phyloP scores from a whole-genome alignment of 352 stramenopile species.

The Pythium periplocum region DNA sequence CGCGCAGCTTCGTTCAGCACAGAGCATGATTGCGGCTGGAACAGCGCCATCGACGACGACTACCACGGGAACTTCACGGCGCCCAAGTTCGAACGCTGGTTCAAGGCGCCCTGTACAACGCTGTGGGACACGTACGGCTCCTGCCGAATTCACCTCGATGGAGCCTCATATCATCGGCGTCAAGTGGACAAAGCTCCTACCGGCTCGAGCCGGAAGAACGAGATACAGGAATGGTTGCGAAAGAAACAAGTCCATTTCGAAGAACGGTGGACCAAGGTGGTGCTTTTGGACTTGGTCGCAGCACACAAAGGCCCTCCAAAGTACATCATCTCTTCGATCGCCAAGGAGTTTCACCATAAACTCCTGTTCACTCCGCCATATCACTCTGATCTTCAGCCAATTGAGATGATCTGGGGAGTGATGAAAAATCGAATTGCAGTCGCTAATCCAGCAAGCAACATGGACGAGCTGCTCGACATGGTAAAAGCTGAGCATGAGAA shows the following conservation, averaged over 20 bases:
- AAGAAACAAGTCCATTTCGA: not conserved
- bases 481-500: not conserved
- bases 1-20: too few species aligned
- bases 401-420: slow-evolving; percentile 4
- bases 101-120: not conserved
- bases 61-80: slow-evolving; percentile 11
- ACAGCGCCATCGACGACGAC: slow-evolving; percentile 8
- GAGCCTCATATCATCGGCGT: slow-evolving; percentile 10
- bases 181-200: not conserved
- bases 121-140: slow-evolving; percentile 1
- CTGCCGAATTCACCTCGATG: slow-evolving; percentile 11
- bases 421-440: slow-evolving; percentile 3
- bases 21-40: not conserved
- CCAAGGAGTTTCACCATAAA: not conserved
- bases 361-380: slow-evolving; percentile 6
- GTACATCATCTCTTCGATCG: not conserved
- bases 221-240: not conserved
- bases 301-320: not conserved
- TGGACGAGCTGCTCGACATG: not conserved
- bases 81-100: slow-evolving; percentile 8
- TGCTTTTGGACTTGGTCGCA: not conserved
- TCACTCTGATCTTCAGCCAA: slow-evolving; percentile 4
- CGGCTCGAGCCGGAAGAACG: not conserved
- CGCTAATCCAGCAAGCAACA: not conserved
- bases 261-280: not conserved